Evolutionary conservation across 495 filamentous ascomycete species (phyloP).

Genomic region (Podospora conica): DNA sequence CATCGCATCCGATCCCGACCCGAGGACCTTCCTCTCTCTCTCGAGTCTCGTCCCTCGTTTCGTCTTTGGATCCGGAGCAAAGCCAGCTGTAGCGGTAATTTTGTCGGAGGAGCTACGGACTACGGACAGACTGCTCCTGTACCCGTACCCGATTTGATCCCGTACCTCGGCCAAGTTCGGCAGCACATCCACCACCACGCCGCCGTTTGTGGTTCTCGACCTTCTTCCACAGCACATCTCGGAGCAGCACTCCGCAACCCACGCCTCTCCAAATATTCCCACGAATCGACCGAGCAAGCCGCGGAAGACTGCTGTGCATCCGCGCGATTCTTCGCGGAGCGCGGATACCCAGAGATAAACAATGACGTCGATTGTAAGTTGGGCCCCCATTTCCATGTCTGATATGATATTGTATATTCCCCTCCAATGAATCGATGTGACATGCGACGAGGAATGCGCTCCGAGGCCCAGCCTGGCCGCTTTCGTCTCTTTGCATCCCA

Average conservation of each 20-base stretch:
- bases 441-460: background rate
- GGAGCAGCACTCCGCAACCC: background rate
- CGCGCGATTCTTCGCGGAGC: background rate
- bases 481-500: slow-evolving; percentile 3
- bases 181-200: background rate
- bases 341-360: slow-evolving; percentile 12
- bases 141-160: no score
- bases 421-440: slow-evolving; percentile 5
- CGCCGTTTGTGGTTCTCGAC: background rate
- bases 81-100: background rate
- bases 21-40: background rate
- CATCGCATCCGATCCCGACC: background rate
- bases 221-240: background rate
- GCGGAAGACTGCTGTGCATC: background rate
- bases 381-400: slow-evolving; percentile 6
- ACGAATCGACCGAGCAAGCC: no score
- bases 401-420: slow-evolving; percentile 7
- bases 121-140: background rate
- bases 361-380: slow-evolving; percentile 45
- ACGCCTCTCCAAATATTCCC: background rate
- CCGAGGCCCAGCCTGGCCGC: slow-evolving; percentile 1
- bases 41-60: background rate
- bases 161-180: background rate
- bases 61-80: background rate
- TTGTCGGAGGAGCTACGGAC: background rate